phyloP scores from a whole-genome alignment of 2,329 filamentous ascomycete species.

The Xylaria hypoxylon region DNA sequence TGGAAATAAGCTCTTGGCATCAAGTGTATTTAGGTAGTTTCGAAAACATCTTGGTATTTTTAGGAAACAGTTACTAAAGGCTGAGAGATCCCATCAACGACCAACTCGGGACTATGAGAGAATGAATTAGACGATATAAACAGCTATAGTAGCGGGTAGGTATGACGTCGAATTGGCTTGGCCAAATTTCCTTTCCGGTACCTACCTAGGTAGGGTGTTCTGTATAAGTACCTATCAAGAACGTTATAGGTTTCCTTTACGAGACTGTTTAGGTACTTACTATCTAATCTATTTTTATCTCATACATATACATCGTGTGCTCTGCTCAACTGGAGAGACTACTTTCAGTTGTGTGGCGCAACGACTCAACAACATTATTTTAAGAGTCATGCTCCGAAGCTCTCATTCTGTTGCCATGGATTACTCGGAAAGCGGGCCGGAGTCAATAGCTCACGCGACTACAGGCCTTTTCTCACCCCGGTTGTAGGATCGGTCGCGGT shows the following conservation, averaged over 20 bases:
- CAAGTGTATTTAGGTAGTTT: not conserved
- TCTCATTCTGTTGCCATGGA: not conserved
- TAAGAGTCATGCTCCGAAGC: not conserved
- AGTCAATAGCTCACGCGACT: slow-evolving; percentile 17
- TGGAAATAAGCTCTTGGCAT: too few relatives aligned
- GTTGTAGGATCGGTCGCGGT: slow-evolving; percentile 21
- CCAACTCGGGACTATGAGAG: not conserved
- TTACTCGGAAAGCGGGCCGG: slow-evolving; percentile 35
- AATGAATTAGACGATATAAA: not conserved
- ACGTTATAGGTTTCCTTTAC: not conserved
- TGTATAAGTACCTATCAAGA: not conserved
- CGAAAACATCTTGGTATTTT: not conserved
- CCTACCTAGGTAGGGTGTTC: not conserved
- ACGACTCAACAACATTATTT: not conserved
- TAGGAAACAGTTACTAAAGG: not conserved
- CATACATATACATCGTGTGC: not conserved
- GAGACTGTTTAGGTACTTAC: not conserved
- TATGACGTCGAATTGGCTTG: not conserved
- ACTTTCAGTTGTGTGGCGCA: not conserved
- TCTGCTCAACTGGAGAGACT: not conserved
- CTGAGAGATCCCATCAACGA: not conserved
- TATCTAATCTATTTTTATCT: not conserved
- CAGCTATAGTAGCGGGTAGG: not conserved
- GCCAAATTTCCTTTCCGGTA: not conserved
- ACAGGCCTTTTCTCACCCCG: not conserved